Evolutionary conservation across 345 rosid species (phyloP).

Genomic region (Rhizophora apiculata): DNA sequence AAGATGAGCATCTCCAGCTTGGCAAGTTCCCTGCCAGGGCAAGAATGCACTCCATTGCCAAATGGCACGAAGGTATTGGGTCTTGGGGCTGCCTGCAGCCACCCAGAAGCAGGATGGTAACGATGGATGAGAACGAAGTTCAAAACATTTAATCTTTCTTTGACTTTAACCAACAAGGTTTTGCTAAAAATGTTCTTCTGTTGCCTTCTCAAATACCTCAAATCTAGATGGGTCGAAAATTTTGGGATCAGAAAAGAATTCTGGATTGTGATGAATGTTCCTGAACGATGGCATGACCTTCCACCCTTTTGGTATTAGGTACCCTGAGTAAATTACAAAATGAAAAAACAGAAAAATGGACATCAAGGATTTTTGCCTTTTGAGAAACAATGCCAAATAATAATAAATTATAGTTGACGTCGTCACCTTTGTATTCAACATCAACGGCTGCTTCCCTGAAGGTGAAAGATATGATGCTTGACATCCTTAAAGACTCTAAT

Average conservation of each 20-base stretch:
- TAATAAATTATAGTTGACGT: not conserved
- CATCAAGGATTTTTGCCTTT: too few species aligned
- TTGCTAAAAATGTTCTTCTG: too few species aligned
- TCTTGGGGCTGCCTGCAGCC: constrained; percentile 31
- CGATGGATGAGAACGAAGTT: not conserved
- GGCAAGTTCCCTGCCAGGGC: constrained; percentile 57
- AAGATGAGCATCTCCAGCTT: constrained; percentile 46
- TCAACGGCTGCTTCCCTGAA: constrained; percentile 87
- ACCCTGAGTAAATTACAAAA: constrained; percentile 38
- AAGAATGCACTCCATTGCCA: constrained; percentile 50
- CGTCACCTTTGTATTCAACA: constrained; percentile 46
- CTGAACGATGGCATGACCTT: constrained; percentile 84
- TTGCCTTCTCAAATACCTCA: constrained; percentile 44
- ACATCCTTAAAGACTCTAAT: constrained; percentile 78
- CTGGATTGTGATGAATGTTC: constrained; percentile 81
- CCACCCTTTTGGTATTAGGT: constrained; percentile 93
- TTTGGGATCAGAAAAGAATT: constrained; percentile 57
- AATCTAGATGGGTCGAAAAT: constrained; percentile 86
- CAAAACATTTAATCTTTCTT: not conserved
- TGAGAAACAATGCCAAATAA: not conserved
- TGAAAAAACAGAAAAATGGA: too few species aligned
- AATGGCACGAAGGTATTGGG: constrained; percentile 49
- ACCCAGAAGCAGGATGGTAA: not conserved
- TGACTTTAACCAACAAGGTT: too few species aligned
- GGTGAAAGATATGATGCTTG: constrained; percentile 89